These are phyloP conservation scores for Alternaria sp. DNA, from an alignment of 2,329 filamentous ascomycete species.

Conservation along the genomic window DNA sequence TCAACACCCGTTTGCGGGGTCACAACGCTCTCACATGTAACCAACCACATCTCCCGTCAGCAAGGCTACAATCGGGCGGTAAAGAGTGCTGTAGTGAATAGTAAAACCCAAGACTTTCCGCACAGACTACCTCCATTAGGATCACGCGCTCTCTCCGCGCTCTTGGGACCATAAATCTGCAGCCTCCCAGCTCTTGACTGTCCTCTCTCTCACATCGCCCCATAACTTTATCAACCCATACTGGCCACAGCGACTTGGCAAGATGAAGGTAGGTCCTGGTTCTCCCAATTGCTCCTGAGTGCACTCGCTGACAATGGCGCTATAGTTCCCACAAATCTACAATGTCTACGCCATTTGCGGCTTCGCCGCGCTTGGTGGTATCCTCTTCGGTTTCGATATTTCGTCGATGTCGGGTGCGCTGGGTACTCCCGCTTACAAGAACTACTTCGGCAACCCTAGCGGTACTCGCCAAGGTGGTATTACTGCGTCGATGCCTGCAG, in stretches of 20 bases:
- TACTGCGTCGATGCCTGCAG: slow-evolving; percentile 57
- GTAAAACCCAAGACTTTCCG: slow-evolving; percentile 4
- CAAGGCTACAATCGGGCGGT: slow-evolving; percentile 5
- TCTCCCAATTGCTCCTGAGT: neutral
- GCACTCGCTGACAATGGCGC: neutral
- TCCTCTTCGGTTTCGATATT: slow-evolving; percentile 50
- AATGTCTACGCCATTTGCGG: slow-evolving; percentile 56
- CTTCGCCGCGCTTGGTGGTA: slow-evolving; percentile 64
- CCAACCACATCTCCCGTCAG: neutral
- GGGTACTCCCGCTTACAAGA: slow-evolving; percentile 46
- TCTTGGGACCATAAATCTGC: slow-evolving; percentile 14
- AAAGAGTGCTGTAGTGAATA: slow-evolving; percentile 15
- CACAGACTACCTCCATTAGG: slow-evolving; percentile 15
- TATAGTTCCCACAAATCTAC: slow-evolving; percentile 50
- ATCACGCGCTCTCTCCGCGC: slow-evolving; percentile 26
- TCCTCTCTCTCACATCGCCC: slow-evolving; percentile 1
- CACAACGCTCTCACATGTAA: slow-evolving; percentile 15
- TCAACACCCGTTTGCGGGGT: slow-evolving; percentile 34
- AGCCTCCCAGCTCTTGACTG: neutral
- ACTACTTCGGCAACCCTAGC: slow-evolving; percentile 46
- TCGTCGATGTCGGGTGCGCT: slow-evolving; percentile 49
- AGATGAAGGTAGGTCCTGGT: slow-evolving; percentile 36
- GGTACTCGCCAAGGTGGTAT: slow-evolving; percentile 51
- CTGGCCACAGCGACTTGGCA: slow-evolving; percentile 22
- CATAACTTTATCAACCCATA: slow-evolving; percentile 12